Evolutionary conservation across 2,329 filamentous ascomycete species (phyloP), one percentile per base, ranked within the genome.

Genomic region (Chrysosphaeria jannelii): DNA sequence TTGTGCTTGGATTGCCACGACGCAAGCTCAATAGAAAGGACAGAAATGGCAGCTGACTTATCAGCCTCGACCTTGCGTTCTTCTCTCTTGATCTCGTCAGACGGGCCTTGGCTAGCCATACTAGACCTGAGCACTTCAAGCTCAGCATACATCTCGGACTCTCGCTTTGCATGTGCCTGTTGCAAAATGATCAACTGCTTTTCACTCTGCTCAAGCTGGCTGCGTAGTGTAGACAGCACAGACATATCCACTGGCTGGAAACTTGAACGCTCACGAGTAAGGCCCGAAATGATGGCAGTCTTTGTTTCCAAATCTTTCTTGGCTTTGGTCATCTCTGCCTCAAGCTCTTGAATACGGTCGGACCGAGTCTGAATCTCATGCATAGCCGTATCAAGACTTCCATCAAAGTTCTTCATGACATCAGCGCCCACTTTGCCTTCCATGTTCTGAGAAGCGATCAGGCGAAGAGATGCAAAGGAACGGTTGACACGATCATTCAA

Each of bases 281-380:
- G 53, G 5, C 85, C 85, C 14, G 76, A 75, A 34, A 97, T 93
- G 38, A 97, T 79, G 14, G 75, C 74, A 52, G 81, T 78, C 57
- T 97, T 97, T 30, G 61, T 67, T 39, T 97, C 85, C 69, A 93
- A 89, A 43, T 97, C 85, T 48, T 78, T 90, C 50, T 75, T 85
- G 12, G 78, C 62, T 4, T 63, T 66, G 13, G 65, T 52, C 27
- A 91, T 60, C 34, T 90, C 81, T 5, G 65, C 64, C 42, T 97
- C 85, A 9, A 97, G 53, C 35, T 79, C 67, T 37, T 88, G 74
- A 25, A 91, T 79, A 14, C 79, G 66, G 41, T 93, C 79, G 19
- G 79, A 79, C 20, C 79, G 65, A 7, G 56, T 56, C 32, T 90
- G 71, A 16, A 97, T 53, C 40, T 97, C 85, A 35, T 85, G 74